A percentile compares a stretch with the other conserved stretches of the same genome.
Evolutionary conservation across 1,284 basidiomycete species (phyloP).

Genomic region (Stygiomarasmius scandens): DNA sequence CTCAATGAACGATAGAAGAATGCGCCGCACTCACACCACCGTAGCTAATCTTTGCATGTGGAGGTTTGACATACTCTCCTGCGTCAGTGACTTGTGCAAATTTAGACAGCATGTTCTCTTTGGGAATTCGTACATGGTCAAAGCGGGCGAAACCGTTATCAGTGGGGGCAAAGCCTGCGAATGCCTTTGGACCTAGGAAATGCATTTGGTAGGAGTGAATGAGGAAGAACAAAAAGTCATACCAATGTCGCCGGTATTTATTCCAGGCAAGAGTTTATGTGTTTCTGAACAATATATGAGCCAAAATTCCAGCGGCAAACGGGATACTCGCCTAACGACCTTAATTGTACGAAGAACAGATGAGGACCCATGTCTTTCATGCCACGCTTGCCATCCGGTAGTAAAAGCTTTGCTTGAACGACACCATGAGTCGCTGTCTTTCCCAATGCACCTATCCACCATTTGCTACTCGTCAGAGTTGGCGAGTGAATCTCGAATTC

Average conservation of each 20-base stretch:
- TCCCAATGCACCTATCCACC: slow-evolving; percentile 81
- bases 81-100: slow-evolving; percentile 73
- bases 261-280: slow-evolving; percentile 65
- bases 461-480: slow-evolving; percentile 77
- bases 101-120: slow-evolving; percentile 75
- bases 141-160: slow-evolving; percentile 80
- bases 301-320: too few species aligned
- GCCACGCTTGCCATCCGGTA: slow-evolving; percentile 52
- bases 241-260: slow-evolving; percentile 79
- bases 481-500: slow-evolving; percentile 82
- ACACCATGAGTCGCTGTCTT: slow-evolving; percentile 79
- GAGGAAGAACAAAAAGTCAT: background rate
- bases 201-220: background rate
- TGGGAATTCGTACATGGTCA: slow-evolving; percentile 71
- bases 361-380: slow-evolving; percentile 66
- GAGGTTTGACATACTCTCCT: slow-evolving; percentile 70
- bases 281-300: slow-evolving; percentile 51
- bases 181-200: slow-evolving; percentile 63
- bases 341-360: slow-evolving; percentile 73
- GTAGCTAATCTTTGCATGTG: slow-evolving; percentile 76
- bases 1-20: background rate
- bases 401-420: slow-evolving; percentile 75
- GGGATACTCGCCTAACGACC: slow-evolving; percentile 54
- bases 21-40: slow-evolving; percentile 59
- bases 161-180: slow-evolving; percentile 52